Percentiles rank a stretch among this genome's conserved stretches.
These are phyloP conservation scores for Vanrija pseudolonga DNA, from an alignment of 1,284 basidiomycete species.

Conservation along the genomic window DNA sequence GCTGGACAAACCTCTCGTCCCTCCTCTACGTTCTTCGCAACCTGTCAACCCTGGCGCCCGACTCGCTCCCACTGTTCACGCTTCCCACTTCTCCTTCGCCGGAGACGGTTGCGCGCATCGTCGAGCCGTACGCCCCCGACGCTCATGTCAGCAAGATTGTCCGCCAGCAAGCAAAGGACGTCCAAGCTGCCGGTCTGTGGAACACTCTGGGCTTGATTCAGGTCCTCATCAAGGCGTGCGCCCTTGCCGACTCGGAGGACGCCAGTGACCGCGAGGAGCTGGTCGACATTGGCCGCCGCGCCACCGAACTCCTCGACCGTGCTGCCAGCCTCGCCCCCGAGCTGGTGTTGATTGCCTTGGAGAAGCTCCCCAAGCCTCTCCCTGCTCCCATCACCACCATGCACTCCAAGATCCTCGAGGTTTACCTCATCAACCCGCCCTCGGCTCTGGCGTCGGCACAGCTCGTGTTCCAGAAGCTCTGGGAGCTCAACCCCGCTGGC, in stretches of 20 bases:
- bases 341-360: conserved; percentile 85
- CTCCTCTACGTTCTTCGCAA: conserved; percentile 85
- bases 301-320: conserved; percentile 85
- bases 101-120: conserved; percentile 72
- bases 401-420: conserved; percentile 75
- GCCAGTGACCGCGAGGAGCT: conserved; percentile 61
- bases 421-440: conserved; percentile 63
- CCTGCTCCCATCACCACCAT: conserved; percentile 81
- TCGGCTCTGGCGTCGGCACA: conserved; percentile 89
- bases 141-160: conserved; percentile 28
- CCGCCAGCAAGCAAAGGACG: conserved; percentile 64
- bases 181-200: conserved; percentile 81
- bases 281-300: conserved; percentile 65
- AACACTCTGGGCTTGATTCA: conserved; percentile 89
- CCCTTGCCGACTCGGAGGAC: conserved; percentile 29
- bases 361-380: conserved; percentile 86
- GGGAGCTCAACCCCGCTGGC: conserved; percentile 81
- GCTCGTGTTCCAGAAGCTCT: conserved; percentile 93
- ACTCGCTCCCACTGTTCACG: conserved; percentile 85
- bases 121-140: conserved; percentile 66
- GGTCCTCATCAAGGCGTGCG: conserved; percentile 61
- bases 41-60: conserved; percentile 77
- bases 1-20: conserved; percentile 79
- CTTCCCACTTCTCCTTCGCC: conserved; percentile 76
- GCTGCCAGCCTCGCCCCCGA: conserved; percentile 81